These are phyloP conservation scores for Apophysomyces trapeziformis DNA, from an alignment of 371 early-diverging fungal species.

Conservation along the genomic window DNA sequence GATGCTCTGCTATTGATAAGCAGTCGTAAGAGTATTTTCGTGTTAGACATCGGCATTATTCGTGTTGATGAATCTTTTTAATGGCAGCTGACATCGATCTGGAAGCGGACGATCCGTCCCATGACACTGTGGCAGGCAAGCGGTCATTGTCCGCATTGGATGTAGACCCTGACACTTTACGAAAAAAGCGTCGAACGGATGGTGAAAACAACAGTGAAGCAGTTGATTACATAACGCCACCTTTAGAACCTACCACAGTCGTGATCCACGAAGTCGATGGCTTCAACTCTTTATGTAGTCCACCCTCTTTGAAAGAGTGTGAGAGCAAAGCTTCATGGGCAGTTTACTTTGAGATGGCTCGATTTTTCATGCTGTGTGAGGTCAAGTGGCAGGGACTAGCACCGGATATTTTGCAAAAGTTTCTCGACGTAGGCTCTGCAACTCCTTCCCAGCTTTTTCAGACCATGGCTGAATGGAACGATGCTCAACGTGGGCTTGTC, in stretches of 20 bases:
- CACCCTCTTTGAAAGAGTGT: not conserved
- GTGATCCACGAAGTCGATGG: not conserved
- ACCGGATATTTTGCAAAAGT: not conserved
- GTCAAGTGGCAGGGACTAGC: not conserved
- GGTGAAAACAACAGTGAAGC: not conserved
- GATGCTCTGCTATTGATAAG: not conserved
- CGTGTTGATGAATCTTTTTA: slow-evolving; percentile 2
- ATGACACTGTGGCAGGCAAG: not conserved
- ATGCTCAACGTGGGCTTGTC: not conserved
- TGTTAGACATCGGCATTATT: not conserved
- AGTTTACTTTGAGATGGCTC: slow-evolving; percentile 3
- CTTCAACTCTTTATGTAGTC: not conserved
- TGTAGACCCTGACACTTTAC: not conserved
- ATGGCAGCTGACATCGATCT: slow-evolving; percentile 8
- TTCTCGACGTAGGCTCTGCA: not conserved
- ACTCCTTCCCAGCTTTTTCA: not conserved
- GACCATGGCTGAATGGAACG: slow-evolving; percentile 2
- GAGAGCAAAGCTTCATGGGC: not conserved
- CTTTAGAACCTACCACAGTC: not conserved
- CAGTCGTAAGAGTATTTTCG: not conserved
- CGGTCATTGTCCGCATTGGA: not conserved
- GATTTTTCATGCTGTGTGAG: slow-evolving; percentile 11
- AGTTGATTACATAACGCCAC: not conserved
- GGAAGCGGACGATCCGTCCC: not conserved
- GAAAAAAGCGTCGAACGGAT: slow-evolving; percentile 4